phyloP scores from a whole-genome alignment of 2,329 filamentous ascomycete species.

The Cordyceps farinosa region DNA sequence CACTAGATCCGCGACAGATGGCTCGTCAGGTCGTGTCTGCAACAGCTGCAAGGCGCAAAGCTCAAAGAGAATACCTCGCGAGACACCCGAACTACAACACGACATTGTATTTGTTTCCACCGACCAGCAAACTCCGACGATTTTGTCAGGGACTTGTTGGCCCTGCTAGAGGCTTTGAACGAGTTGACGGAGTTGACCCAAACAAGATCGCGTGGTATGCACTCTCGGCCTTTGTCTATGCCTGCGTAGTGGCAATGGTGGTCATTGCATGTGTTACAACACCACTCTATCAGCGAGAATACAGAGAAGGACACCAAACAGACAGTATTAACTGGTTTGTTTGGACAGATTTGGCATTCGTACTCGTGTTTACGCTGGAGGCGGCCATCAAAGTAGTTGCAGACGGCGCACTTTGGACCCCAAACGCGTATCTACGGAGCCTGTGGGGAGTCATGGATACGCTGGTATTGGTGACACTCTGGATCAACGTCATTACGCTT shows the following conservation, averaged over 20 bases:
- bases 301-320: constrained; percentile 61
- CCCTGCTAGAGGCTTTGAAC: constrained; percentile 79
- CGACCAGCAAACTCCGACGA: constrained; percentile 71
- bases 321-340: constrained; percentile 84
- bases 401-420: constrained; percentile 93
- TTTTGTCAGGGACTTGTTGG: constrained; percentile 88
- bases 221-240: constrained; percentile 92
- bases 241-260: constrained; percentile 96
- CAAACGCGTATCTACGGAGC: constrained; percentile 93
- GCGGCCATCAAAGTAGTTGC: constrained; percentile 89
- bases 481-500: constrained; percentile 88
- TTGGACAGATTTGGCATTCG: constrained; percentile 89
- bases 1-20: constrained; percentile 80
- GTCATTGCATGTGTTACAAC: constrained; percentile 91
- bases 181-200: constrained; percentile 85
- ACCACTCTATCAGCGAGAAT: constrained; percentile 86
- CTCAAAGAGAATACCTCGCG: constrained; percentile 84
- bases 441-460: constrained; percentile 97
- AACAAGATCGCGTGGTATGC: constrained; percentile 88
- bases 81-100: constrained; percentile 91
- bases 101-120: constrained; percentile 80
- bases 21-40: constrained; percentile 86
- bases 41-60: constrained; percentile 75
- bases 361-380: constrained; percentile 79
- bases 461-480: constrained; percentile 84